phyloP scores from a whole-genome alignment of 1,139 yeast species.

The Scheffersomyces segobiensis region DNA sequence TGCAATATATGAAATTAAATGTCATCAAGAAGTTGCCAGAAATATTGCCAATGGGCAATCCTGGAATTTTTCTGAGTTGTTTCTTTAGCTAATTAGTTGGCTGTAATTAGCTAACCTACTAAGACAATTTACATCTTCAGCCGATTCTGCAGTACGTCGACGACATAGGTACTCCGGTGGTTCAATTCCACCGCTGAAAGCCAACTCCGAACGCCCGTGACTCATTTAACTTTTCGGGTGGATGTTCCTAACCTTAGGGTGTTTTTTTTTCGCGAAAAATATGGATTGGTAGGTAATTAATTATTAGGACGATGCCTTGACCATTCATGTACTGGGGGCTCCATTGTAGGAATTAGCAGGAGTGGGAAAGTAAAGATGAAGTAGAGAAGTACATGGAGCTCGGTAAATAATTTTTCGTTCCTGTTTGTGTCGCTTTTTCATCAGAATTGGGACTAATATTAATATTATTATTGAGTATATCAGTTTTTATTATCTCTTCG shows the following conservation, averaged over 20 bases:
- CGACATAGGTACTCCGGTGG: neutral
- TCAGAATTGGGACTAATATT: neutral
- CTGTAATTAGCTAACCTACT: neutral
- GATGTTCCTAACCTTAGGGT: neutral
- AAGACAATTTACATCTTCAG: neutral
- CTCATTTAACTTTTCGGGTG: neutral
- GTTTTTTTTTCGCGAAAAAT: too few relatives aligned
- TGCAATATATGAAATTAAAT: too few relatives aligned
- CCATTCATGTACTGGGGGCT: neutral
- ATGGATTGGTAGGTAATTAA: neutral
- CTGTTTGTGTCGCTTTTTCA: neutral
- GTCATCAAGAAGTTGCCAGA: neutral
- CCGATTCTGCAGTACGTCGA: neutral
- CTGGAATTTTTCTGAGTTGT: neutral
- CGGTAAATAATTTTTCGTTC: neutral
- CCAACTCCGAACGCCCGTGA: neutral
- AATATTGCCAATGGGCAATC: neutral
- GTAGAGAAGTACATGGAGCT: neutral
- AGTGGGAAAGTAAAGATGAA: neutral
- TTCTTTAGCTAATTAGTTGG: neutral
- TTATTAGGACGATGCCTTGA: neutral
- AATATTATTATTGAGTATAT: too few relatives aligned
- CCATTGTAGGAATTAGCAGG: neutral
- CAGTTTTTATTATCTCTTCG: neutral
- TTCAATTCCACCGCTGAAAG: neutral